Base-by-base conservation (phyloP, 2,329 filamentous ascomycete species). In the Neofusicoccum sp. region DNA sequence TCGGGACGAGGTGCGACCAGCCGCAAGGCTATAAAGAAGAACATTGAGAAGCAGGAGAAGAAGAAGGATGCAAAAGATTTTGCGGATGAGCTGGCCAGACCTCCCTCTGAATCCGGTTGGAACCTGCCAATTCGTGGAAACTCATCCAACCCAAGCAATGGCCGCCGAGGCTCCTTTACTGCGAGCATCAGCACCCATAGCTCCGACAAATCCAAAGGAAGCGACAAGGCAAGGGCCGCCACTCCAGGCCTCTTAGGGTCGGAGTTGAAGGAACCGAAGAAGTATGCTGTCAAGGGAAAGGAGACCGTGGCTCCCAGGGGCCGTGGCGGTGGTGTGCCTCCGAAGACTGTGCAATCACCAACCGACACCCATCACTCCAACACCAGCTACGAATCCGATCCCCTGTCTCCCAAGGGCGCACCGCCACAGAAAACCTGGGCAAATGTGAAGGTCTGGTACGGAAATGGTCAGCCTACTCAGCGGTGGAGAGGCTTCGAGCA, bases 21-120 rank as follows among this genome's bases (percentile, higher is more conserved):
- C 61, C 73, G 76, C 4, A 78, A 78, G 67, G 74, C 72, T n/a
- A 71, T 76, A 61, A 68, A 71, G 36, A 78, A 78, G 63, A 71
- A 77, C 43, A 75, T 77, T 12, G 69, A 76, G 58, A 78, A 77
- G 67, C 73, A 72, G 54, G 76, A 77, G 63, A 76, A 76, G 66
- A 77, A 76, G 64, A 59, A 66, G 11, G 66, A 70, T n/a, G 68
- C 69, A 12, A 75, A 76, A 52, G 65, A 67, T 4, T 74, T 73
- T 56, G 66, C 65, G n/a, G 64, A 70, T 37, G 71, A 73, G 36
- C 31, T 58, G 14, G 9, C 44, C 7, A 56, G 50, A 5, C 61
- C 34, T 41, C 61, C 50, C 12, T 62, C 59, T 12, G 59, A 61
- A 52, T 49, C 45, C 9, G 59, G 59, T 16, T 61, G 59, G 59